Base-by-base conservation (phyloP, 2,329 filamentous ascomycete species). In the Dactylellina drechsleri region DNA sequence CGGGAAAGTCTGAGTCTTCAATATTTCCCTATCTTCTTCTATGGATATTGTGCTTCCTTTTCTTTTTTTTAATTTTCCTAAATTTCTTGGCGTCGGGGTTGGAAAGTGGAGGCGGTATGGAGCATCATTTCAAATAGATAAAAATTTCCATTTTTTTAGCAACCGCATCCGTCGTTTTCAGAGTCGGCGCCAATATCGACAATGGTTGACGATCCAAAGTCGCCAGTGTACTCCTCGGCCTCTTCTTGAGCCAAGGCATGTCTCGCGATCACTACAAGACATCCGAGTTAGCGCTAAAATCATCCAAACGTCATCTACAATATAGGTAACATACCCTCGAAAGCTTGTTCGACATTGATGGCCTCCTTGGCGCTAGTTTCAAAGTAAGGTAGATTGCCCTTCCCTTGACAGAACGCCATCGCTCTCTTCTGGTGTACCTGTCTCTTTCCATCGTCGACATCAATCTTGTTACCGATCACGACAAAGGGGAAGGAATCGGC, bases 311-410 rank as follows among this genome's bases (percentile, higher is more conserved):
- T 36, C 31, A 36, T 8, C 31, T 5, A 36, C 31, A 8, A 7
- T 36, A 36, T 36, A 5, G 6, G 43, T n/a, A 15, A 57, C 81
- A 78, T 81, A 88, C 87, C 86, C 81, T 88, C 87, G 78, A 92
- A 92, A 53, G 90, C 90, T 81, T 92, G 93, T 83, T 99, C 95
- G 50, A 99, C 95, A 81, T 99, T 99, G 84, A 97, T 91, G 75
- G 94, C 95, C 83, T 99, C 95, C 85, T 99, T 99, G 76, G 95
- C 95, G 83, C 93, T 97, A 16, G 95, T 99, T 88, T 99, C 95
- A 81, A 99, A 99, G 84, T 99, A 99, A 16, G 95, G 95, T 78
- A 99, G 97, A 74, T 92, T 92, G 56, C 94, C 94, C 84, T 98
- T 97, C 68, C 92, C 96, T 83, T 97, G 93, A 83, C 95, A 99